Base-by-base conservation (phyloP, 306 rosid genomes). In the Purshia tridentata region DNA sequence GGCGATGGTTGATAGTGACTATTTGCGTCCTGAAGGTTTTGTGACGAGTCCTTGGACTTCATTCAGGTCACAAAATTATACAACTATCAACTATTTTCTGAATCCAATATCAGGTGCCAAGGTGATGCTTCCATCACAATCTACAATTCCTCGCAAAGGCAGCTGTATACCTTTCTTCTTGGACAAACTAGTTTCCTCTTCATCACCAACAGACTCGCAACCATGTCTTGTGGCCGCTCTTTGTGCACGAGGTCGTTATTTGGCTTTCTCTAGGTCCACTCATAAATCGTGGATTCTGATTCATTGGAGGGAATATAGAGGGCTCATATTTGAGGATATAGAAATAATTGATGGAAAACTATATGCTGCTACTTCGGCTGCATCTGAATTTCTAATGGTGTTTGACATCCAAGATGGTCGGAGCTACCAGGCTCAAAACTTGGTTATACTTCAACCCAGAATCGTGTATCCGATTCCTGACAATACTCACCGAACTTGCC, bases 111-210 rank as follows among this genome's bases (percentile, higher is more conserved):
- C 45, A 39, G 66, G 45, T 6, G 46, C 6, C 9, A 1, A 12
- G n/a, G 46, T 60, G n/a, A 39, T 39, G 66, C 66, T 60, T 11
- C 66, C 66, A 3, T 15, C 66, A 7, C 66, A 39, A 12, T 60
- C 66, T 46, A 60, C 66, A 9, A 39, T 37, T 6, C 42, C 66
- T 2, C 15, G 18, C 10, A 3, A 37, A 10, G 46, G 19, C 4
- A 60, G 42, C 46, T 1, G 14, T 39, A 6, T 3, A 6, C 46
- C 66, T 6, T 3, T 6, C 2, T 60, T 60, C 66, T 35, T 60
- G 20, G 6, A 6, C 18, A 60, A 60, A 60, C 46, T 39, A 9
- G 47, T 60, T 9, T 46, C 46, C 18, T 60, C 66, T 35, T 60
- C 66, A 3, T 7, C 42, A 8, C 66, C 66, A 39, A 60, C 66